Conservation (phyloP, 1,284 basidiomycete species). For the Tilletia walkeri region DNA sequence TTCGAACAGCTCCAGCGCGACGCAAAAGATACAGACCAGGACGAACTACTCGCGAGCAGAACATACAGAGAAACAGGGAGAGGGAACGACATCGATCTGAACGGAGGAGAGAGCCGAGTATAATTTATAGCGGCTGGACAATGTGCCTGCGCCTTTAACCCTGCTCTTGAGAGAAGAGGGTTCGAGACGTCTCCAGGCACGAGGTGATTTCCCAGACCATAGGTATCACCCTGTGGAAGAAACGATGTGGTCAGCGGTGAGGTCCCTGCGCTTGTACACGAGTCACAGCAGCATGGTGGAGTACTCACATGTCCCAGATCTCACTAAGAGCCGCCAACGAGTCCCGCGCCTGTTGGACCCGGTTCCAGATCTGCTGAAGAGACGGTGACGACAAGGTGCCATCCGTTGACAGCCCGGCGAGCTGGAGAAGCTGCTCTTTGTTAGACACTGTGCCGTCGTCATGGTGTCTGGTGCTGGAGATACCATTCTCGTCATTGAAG, state of each 20-base stretch:
- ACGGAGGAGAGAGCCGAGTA: neutral
- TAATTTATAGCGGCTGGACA: neutral
- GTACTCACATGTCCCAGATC: constrained; percentile 35
- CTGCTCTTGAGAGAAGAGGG: constrained; percentile 1
- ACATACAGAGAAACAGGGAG: too few relatives aligned
- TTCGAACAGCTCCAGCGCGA: too few relatives aligned
- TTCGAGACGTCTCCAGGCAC: constrained; percentile 39
- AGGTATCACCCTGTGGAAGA: constrained; percentile 28
- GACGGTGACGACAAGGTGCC: constrained; percentile 14
- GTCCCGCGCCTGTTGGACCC: constrained; percentile 40
- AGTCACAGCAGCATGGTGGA: neutral
- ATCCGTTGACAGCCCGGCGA: constrained; percentile 14
- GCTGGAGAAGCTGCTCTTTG: constrained; percentile 11
- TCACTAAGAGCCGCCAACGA: constrained; percentile 39
- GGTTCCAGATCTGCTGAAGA: constrained; percentile 41
- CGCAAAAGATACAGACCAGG: too few relatives aligned
- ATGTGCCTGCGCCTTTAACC: neutral
- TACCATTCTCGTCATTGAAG: neutral
- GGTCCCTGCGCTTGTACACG: neutral
- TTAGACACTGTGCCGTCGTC: neutral
- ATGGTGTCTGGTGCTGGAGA: neutral
- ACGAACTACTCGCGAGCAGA: too few relatives aligned
- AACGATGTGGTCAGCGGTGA: neutral
- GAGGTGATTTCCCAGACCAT: constrained; percentile 47
- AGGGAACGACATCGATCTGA: neutral